Conservation (phyloP, 176 grass and related monocot genomes). For the Triticum timopheevii region DNA sequence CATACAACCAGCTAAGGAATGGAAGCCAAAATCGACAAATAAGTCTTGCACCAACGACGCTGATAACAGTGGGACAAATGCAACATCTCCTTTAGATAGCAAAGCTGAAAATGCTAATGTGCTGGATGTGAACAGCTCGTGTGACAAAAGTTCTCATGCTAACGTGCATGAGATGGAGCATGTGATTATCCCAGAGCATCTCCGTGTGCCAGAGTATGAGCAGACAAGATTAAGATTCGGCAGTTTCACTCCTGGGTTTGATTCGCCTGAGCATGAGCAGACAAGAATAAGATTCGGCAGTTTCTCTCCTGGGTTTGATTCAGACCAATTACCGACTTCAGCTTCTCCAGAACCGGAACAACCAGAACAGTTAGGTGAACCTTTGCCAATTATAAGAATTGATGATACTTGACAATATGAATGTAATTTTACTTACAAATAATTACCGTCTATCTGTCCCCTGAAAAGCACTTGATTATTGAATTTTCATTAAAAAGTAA, state of each 20-base stretch:
- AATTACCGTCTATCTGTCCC: not conserved
- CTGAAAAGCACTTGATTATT: not conserved
- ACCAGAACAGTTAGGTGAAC: constrained; percentile 53
- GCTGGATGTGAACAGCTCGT: constrained; percentile 33
- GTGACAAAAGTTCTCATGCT: constrained; percentile 56
- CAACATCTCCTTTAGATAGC: constrained; percentile 32
- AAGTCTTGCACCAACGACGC: constrained; percentile 29
- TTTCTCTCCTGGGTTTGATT: constrained; percentile 52
- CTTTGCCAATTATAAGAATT: constrained; percentile 23
- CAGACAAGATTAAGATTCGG: constrained; percentile 66
- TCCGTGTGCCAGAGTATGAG: constrained; percentile 66
- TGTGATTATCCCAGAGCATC: constrained; percentile 79
- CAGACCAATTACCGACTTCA: constrained; percentile 18
- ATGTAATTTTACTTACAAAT: not conserved
- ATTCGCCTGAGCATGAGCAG: constrained; percentile 51
- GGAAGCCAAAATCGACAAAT: constrained; percentile 69
- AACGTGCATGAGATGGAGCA: constrained; percentile 49
- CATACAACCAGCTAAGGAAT: constrained; percentile 52
- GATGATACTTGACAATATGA: not conserved
- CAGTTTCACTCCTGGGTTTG: constrained; percentile 49
- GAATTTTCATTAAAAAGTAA: not conserved
- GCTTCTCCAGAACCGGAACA: constrained; percentile 42
- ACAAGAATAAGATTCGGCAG: constrained; percentile 72
- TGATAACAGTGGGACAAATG: constrained; percentile 24
- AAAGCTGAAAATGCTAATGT: constrained; percentile 33